These are phyloP conservation scores for Coemansia guatemalensis DNA, from an alignment of 192 early-diverging fungal species.

Conservation along the genomic window DNA sequence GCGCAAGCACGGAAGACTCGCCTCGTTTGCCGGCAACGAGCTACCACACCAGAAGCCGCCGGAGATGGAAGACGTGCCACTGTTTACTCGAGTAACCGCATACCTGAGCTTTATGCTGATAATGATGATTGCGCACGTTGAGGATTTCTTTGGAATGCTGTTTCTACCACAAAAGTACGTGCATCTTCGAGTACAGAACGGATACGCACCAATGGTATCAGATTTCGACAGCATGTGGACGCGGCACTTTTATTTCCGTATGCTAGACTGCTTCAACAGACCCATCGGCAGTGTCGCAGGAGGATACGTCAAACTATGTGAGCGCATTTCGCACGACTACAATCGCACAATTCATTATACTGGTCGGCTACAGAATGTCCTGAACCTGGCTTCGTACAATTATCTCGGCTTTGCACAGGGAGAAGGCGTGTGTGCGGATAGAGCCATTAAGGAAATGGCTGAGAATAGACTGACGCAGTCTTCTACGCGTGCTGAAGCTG, in stretches of 20 bases:
- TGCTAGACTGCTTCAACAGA: constrained; percentile 91
- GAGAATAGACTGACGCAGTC: constrained; percentile 72
- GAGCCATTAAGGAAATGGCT: constrained; percentile 73
- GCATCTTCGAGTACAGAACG: constrained; percentile 72
- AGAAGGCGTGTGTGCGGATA: constrained; percentile 91
- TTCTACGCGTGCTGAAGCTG: constrained; percentile 72
- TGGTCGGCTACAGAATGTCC: constrained; percentile 70
- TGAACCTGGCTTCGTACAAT: constrained; percentile 97
- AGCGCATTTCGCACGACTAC: constrained; percentile 79
- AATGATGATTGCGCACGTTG: constrained; percentile 89
- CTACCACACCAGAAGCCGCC: neutral
- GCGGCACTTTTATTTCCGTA: constrained; percentile 81
- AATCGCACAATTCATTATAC: constrained; percentile 85
- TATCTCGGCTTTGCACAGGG: constrained; percentile 96
- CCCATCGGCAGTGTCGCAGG: constrained; percentile 94
- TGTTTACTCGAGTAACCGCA: constrained; percentile 83
- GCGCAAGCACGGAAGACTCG: no score
- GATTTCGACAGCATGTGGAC: constrained; percentile 98
- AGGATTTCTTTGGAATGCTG: constrained; percentile 88
- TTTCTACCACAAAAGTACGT: constrained; percentile 69
- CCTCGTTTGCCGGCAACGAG: neutral
- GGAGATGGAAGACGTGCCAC: constrained; percentile 60
- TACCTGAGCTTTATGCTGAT: constrained; percentile 94
- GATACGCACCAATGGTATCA: constrained; percentile 89
- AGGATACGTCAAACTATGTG: constrained; percentile 78